Conservation (phyloP, 371 early-diverging fungal genomes). For the Apophysomyces trapeziformis region DNA sequence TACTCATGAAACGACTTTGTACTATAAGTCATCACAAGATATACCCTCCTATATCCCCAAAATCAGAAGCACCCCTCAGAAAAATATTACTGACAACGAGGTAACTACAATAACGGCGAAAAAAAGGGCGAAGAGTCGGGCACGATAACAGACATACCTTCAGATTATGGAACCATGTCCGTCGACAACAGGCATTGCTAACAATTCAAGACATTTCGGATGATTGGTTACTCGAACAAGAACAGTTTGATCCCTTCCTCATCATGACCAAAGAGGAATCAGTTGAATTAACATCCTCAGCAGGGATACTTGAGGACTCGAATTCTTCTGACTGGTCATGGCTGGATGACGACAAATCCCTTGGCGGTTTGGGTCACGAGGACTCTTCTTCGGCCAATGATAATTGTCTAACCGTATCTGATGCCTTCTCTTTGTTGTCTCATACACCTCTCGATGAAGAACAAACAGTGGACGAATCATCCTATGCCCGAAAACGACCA, state of each 20-base stretch:
- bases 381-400: constrained; percentile 9
- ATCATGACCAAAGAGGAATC: constrained; percentile 10
- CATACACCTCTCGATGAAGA: constrained; percentile 13
- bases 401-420: constrained; percentile 4
- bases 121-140: not conserved
- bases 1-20: constrained; percentile 17
- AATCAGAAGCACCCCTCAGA: constrained; percentile 15
- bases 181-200: constrained; percentile 12
- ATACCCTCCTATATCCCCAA: constrained; percentile 12
- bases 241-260: constrained; percentile 4
- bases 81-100: constrained; percentile 15
- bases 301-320: constrained; percentile 9
- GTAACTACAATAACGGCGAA: constrained; percentile 4
- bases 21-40: constrained; percentile 15
- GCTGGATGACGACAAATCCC: constrained; percentile 16
- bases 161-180: constrained; percentile 19
- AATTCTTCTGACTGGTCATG: constrained; percentile 15
- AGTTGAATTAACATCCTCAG: constrained; percentile 10
- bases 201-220: constrained; percentile 9
- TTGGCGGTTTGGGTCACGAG: constrained; percentile 11
- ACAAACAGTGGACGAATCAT: not conserved
- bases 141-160: constrained; percentile 8
- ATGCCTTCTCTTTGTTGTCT: constrained; percentile 9
- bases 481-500: constrained; percentile 3
- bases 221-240: constrained; percentile 14